phyloP scores from a whole-genome alignment of 2,329 filamentous ascomycete species.

The Ophiocordyceps australis region DNA sequence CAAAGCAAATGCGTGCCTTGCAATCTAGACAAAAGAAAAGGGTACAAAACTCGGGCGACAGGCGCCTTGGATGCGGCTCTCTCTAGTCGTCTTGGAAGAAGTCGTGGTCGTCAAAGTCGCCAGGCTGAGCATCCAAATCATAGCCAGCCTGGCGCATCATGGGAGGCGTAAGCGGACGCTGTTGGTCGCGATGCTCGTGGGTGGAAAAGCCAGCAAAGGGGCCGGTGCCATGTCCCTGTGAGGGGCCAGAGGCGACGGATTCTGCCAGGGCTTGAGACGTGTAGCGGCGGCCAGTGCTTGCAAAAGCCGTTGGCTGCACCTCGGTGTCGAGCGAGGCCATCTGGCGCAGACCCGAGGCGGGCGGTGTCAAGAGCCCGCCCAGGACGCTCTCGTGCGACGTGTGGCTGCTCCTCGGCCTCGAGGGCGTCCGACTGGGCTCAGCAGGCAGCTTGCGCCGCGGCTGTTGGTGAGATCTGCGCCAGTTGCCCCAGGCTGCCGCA shows the following conservation, averaged over 20 bases:
- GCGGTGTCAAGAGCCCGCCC: conserved; percentile 78
- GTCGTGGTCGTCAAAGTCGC: conserved; percentile 39
- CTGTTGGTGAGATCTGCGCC: conserved; percentile 53
- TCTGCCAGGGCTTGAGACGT: conserved; percentile 21
- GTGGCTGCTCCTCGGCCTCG: conserved; percentile 34
- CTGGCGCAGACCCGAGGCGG: conserved; percentile 53
- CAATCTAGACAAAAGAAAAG: no score
- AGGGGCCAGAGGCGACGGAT: conserved; percentile 14
- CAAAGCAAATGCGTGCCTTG: no score
- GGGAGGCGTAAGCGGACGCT: conserved; percentile 41
- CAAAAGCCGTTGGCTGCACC: conserved; percentile 41
- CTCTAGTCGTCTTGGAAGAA: conserved; percentile 33
- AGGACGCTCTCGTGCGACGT: conserved; percentile 42
- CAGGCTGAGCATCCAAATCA: conserved; percentile 41
- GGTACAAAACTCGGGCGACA: no score
- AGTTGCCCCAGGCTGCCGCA: conserved; percentile 92
- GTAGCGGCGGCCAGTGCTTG: conserved; percentile 38
- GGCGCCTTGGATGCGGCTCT: no score
- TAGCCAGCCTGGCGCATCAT: conserved; percentile 42
- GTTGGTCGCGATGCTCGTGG: no score
- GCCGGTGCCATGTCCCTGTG: no score
- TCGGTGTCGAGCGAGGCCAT: conserved; percentile 25
- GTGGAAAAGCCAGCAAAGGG: no score
- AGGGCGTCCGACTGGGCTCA: no score
- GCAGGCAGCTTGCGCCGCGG: conserved; percentile 20